A percentile compares a stretch with the other conserved stretches of the same genome.
Evolutionary conservation across 176 grass and related monocot genomes (phyloP).

Genomic region (Aegilops speltoides): DNA sequence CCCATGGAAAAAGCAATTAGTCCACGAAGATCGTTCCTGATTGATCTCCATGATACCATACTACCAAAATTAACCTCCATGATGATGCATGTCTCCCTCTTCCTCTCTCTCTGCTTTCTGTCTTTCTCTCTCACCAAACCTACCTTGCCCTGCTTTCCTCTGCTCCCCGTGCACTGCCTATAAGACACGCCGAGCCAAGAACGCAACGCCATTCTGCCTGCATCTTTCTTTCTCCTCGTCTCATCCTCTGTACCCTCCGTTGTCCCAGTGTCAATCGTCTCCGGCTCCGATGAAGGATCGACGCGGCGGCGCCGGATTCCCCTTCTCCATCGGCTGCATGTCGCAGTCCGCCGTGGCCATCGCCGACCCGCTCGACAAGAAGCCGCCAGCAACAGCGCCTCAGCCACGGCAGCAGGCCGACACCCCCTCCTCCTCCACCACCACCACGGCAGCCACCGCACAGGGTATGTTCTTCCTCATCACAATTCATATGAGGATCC

Average conservation of each 20-base stretch:
- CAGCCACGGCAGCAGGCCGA: neutral
- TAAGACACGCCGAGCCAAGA: slow-evolving; percentile 28
- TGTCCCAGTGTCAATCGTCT: neutral
- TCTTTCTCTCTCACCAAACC: slow-evolving; percentile 50
- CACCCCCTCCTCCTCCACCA: neutral
- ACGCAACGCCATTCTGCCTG: neutral
- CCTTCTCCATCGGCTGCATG: slow-evolving; percentile 88
- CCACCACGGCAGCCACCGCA: neutral
- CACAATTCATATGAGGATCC: neutral
- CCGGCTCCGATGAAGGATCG: slow-evolving; percentile 68
- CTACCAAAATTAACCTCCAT: neutral
- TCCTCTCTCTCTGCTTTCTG: neutral
- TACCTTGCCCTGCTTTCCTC: neutral
- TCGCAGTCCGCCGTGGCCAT: slow-evolving; percentile 76
- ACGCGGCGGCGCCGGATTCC: slow-evolving; percentile 40
- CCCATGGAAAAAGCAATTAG: neutral
- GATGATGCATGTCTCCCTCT: neutral
- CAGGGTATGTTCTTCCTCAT: neutral
- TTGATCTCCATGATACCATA: neutral
- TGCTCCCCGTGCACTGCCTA: neutral
- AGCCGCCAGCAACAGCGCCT: neutral
- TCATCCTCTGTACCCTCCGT: neutral
- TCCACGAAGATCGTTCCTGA: neutral
- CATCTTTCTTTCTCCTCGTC: neutral
- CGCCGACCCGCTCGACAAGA: slow-evolving; percentile 51